Base-by-base conservation (phyloP, 108 stramenopile species). In the Skeletonema grethae region DNA sequence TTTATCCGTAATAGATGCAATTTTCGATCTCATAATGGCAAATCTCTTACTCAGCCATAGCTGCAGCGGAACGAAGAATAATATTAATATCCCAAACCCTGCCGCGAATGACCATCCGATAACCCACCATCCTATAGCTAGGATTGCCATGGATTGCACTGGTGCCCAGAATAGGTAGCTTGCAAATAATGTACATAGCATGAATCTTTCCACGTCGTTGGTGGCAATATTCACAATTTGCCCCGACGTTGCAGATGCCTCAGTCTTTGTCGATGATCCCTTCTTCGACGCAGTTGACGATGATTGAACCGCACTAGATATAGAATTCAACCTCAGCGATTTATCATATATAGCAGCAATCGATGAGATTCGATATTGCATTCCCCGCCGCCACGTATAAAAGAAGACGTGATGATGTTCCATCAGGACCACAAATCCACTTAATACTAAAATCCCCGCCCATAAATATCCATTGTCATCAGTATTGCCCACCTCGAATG, bases 141-240 rank as follows among this genome's bases (percentile, higher is more conserved):
- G 58, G 28, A 96, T 92, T 1, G 86, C 92, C 18, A 98, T 36
- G 2, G 88, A 73, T 75, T 97, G 90, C 4, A 97, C 8, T 10
- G 97, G 97, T 15, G 88, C 92, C 90, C 86, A 92, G 29, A 91
- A 65, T 12, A 98, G 63, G 70, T 91, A 89, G 20, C 73, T 77
- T 16, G 79, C 65, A 72, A 95, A 95, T 6, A 94, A 67, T 1
- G 88, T 70, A 4, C 89, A 88, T 63, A 86, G 36, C 1, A 94
- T 28, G 66, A 96, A 95, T 1, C 97, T 84, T 70, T 98, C 96
- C 10, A 98, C 96, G 61, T 98, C 97, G 68, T 94, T 95, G 28
- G 88, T 86, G 29, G 94, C 94, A 75, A 98, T 79, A 64, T 96
- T 98, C 50, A 95, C 76, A 39, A 98, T 83, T 61, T 88, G 70